A percentile compares a stretch with the other conserved stretches of the same genome.
These are phyloP conservation scores for Moesziomyces parantarcticus DNA, from an alignment of 1,284 basidiomycete genomes.

Conservation along the genomic window DNA sequence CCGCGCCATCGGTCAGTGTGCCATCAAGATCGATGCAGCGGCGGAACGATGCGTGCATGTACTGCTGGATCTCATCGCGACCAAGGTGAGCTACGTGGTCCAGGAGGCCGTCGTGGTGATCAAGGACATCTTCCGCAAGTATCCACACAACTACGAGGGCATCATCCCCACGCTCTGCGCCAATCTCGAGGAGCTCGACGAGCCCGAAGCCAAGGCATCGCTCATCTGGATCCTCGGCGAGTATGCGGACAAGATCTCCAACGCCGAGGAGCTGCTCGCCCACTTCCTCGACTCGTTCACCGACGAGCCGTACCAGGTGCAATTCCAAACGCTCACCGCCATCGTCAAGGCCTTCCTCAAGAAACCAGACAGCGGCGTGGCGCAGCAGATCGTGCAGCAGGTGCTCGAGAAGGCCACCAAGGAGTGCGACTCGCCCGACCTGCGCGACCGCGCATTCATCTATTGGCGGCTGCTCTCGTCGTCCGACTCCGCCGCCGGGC, in stretches of 20 bases:
- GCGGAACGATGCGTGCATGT: constrained; percentile 96
- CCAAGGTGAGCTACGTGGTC: constrained; percentile 94
- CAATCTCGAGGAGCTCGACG: constrained; percentile 94
- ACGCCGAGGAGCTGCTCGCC: constrained; percentile 88
- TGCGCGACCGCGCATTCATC: constrained; percentile 95
- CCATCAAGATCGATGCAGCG: constrained; percentile 91
- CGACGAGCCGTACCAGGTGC: constrained; percentile 93
- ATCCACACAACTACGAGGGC: constrained; percentile 96
- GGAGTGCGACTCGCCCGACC: constrained; percentile 95
- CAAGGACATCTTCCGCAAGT: constrained; percentile 99
- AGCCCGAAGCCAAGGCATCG: constrained; percentile 96
- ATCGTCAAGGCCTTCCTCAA: constrained; percentile 96
- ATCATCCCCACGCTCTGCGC: constrained; percentile 94
- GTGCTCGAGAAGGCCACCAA: constrained; percentile 94
- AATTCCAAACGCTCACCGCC: constrained; percentile 93
- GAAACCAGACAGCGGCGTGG: constrained; percentile 83
- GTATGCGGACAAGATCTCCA: constrained; percentile 96
- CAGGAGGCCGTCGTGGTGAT: constrained; percentile 98
- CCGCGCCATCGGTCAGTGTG: constrained; percentile 93
- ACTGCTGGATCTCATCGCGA: constrained; percentile 87
- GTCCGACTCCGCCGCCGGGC: constrained; percentile 88
- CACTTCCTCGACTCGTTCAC: constrained; percentile 91
- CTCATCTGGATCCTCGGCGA: constrained; percentile 99
- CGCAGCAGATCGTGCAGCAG: constrained; percentile 85
- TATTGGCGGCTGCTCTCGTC: constrained; percentile 90